phyloP scores from a whole-genome alignment of 2,329 filamentous ascomycete species.

The Pezicula radicicola region DNA sequence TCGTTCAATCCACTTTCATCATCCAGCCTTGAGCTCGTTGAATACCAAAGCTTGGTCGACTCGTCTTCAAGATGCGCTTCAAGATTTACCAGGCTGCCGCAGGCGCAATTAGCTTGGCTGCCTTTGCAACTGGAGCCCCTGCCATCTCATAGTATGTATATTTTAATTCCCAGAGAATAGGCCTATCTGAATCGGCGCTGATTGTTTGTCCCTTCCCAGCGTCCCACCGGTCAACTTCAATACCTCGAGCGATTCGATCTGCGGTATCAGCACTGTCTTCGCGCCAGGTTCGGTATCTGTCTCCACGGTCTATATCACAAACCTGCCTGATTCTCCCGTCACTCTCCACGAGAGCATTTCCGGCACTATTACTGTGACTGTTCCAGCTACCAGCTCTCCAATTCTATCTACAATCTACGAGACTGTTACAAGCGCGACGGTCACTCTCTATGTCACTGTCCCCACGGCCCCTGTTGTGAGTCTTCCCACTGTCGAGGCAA shows the following conservation, averaged over 20 bases:
- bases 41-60: not conserved
- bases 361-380: slow-evolving; percentile 7
- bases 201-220: too few species aligned
- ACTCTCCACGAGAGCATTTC: not conserved
- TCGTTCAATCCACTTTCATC: not conserved
- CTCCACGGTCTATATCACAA: slow-evolving; percentile 11
- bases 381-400: too few species aligned
- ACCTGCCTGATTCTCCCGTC: slow-evolving; percentile 4
- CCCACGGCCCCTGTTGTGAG: not conserved
- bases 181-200: not conserved
- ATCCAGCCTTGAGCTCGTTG: not conserved
- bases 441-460: not conserved
- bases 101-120: slow-evolving; percentile 13
- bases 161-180: not conserved
- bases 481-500: too few species aligned
- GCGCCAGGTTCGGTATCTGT: slow-evolving; percentile 9
- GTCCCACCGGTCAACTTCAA: not conserved
- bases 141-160: slow-evolving; percentile 15
- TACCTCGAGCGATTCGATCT: slow-evolving; percentile 8
- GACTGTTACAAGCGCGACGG: too few species aligned
- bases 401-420: too few species aligned
- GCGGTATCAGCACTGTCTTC: slow-evolving; percentile 14
- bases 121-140: slow-evolving; percentile 12
- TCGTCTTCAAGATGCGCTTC: slow-evolving; percentile 19
- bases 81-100: slow-evolving; percentile 5